Base-by-base conservation (phyloP, 768 basidiomycete species). In the Crassisporium funariophilum region DNA sequence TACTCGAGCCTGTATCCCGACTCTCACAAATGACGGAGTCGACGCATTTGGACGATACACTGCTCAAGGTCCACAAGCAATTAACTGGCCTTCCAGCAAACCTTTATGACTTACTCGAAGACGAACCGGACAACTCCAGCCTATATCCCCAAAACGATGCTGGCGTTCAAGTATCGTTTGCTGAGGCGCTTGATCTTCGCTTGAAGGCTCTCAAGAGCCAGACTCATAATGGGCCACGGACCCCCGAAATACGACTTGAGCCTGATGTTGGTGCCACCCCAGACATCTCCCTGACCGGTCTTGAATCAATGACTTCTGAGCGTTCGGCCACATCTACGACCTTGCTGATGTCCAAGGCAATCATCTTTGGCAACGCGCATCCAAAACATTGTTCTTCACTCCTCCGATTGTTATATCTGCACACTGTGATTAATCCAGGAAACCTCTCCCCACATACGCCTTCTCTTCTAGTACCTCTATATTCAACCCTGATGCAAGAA, bases 371-470 rank as follows among this genome's bases (percentile, higher is more conserved):
- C 4, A 71, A 70, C 22, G 76, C 75, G 15, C 84, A 88, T 56
- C 77, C 71, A 11, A 74, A 67, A 42, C 88, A 89, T 57, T 68
- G 74, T 13, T 79, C 84, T 6, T 79, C 84, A 1, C 69, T 91
- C 35, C 66, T 86, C 17, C 82, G 89, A 29, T 67, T 91, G 23
- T 68, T 90, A 13, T 91, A 86, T 62, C 58, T 90, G 16, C 88
- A 91, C 61, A 76, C 74, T 25, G 71, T 75, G 21, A 73, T 91
- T 17, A 90, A 91, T 62, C 86, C 88, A 8, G 85, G 81, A 11
- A 80, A 82, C 50, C 68, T 79, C 25, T 85, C 86, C 0, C 83
- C 82, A 7, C 78, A 88, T 48, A 74, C 84, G 36, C 80, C 86
- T 2, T 84, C 87, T 23, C 62, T 90, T 8, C 73, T 91, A 9